Conservation (phyloP, 169 alveolate genomes). For the Eimeria praecox region DNA sequence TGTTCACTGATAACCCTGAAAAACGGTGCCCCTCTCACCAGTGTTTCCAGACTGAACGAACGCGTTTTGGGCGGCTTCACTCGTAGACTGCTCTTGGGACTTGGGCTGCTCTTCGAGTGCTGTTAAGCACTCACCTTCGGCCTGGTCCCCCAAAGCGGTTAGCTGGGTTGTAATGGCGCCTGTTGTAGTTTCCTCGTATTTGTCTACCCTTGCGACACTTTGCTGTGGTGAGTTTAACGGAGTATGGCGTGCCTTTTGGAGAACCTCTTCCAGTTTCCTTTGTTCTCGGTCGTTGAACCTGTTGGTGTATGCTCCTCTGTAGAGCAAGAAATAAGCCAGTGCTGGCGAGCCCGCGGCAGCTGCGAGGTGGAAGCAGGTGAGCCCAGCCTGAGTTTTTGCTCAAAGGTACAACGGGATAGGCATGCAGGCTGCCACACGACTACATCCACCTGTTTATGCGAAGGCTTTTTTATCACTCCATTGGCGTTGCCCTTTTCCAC, state of each 20-base stretch:
- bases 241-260: not conserved
- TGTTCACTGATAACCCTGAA: not conserved
- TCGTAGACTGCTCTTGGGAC: not conserved
- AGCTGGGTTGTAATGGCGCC: not conserved
- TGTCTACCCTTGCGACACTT: not conserved
- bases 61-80: not conserved
- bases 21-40: not conserved
- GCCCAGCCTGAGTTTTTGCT: conserved; percentile 60
- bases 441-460: not conserved
- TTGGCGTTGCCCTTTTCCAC: not conserved
- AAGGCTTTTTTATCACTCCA: not conserved
- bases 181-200: not conserved
- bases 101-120: not conserved
- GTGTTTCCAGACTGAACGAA: not conserved
- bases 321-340: conserved; percentile 73
- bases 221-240: not conserved
- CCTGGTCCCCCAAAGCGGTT: not conserved
- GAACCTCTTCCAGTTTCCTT: not conserved
- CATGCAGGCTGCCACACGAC: not conserved
- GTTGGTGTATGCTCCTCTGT: conserved; percentile 79
- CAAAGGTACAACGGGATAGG: not conserved
- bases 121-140: not conserved
- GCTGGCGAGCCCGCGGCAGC: conserved; percentile 77
- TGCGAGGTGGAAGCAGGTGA: conserved; percentile 81
- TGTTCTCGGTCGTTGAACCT: conserved; percentile 66